Base-by-base conservation (phyloP, 1,284 basidiomycete genomes). In the Puccinia polysora region DNA sequence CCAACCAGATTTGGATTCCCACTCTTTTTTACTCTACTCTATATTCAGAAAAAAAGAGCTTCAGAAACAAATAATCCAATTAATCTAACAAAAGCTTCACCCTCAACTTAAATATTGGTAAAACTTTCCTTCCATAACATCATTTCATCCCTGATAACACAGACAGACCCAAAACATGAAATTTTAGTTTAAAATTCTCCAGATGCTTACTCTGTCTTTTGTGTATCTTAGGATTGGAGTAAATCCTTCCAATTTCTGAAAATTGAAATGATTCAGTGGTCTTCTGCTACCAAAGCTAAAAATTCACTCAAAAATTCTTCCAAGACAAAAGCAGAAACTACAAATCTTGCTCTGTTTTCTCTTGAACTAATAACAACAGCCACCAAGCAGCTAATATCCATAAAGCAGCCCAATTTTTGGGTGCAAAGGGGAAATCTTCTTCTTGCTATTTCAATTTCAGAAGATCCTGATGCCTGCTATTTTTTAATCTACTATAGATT, bases 131-230 rank as follows among this genome's bases (percentile, higher is more conserved):
- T 32, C 18, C 53, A 5, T 34, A 25, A 30, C 14, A 5, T 5
- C 1, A 5, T 56, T 36, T 36, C 20, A 25, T n/a, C 15, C 59
- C 59, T 14, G 59, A 25, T 8, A 32, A 7, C 4, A 14, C 23
- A 47, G 38, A 15, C 36, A 15, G 23, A 28, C 34, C 28, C 23
- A n/a, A 62, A 12, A 14, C 20, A 20, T 47, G 30, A 7, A 43
- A 62, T 43, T 62, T 38, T 25, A 23, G 59, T 62, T 62, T 30
- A n/a, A n/a, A n/a, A n/a, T n/a, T n/a, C n/a, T n/a, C n/a, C n/a
- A n/a, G n/a, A n/a, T n/a, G n/a, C n/a, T n/a, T n/a, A n/a, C n/a
- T n/a, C n/a, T n/a, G n/a, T n/a, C n/a, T n/a, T n/a, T n/a, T n/a
- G n/a, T n/a, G n/a, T n/a, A n/a, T n/a, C n/a, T n/a, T n/a, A n/a